Evolutionary conservation across 2,329 filamentous ascomycete genomes (phyloP).

Genomic region (Cordyceps fumosorosea): DNA sequence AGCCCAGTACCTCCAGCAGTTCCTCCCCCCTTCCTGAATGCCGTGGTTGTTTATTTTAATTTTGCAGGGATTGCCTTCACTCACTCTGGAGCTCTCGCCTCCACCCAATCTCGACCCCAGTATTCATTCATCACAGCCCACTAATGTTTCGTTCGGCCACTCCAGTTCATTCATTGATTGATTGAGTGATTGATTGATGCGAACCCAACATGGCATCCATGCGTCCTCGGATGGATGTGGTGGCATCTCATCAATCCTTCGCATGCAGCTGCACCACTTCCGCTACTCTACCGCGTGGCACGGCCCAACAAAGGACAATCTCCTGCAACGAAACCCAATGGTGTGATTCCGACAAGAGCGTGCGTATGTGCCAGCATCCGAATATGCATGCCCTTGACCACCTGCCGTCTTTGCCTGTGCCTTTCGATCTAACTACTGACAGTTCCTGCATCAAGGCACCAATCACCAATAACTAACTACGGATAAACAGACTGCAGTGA

Average conservation of each 20-base stretch:
- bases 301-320: not conserved
- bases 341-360: not conserved
- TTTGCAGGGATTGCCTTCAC: conserved; percentile 3
- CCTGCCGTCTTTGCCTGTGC: not conserved
- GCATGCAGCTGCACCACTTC: too few relatives aligned
- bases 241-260: not conserved
- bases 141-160: not conserved
- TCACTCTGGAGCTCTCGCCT: not conserved
- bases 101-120: not conserved
- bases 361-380: not conserved
- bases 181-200: too few relatives aligned
- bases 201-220: not conserved
- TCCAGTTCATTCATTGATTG: too few relatives aligned
- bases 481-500: too few relatives aligned
- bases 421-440: too few relatives aligned
- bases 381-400: not conserved
- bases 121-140: not conserved
- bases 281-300: not conserved
- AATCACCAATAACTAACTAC: too few relatives aligned
- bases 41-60: conserved; percentile 2
- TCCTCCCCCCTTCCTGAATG: not conserved
- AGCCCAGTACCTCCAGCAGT: too few relatives aligned
- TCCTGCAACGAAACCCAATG: not conserved
- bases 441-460: too few relatives aligned
- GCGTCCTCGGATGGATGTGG: not conserved